phyloP scores from a whole-genome alignment of 805 yeast genomes.

The Zygosaccharomyces bisporus region DNA sequence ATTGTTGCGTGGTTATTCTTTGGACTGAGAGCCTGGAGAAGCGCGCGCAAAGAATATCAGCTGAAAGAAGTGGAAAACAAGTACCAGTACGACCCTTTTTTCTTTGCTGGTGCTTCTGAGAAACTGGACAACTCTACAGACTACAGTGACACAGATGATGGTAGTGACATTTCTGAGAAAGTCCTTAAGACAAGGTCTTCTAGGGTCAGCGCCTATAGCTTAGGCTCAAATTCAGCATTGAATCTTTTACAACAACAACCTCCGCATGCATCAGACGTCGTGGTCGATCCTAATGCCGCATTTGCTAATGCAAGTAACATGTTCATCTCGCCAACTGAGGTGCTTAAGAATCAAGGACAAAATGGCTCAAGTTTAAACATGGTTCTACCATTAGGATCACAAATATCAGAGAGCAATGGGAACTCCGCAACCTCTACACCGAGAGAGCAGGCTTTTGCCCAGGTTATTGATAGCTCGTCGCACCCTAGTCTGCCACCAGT shows the following conservation, averaged over 20 bases:
- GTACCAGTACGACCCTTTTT: constrained; percentile 23
- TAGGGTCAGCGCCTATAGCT: constrained; percentile 31
- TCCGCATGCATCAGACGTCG: constrained; percentile 4
- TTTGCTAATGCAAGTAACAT: constrained; percentile 39
- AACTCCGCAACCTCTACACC: constrained; percentile 16
- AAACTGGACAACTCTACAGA: constrained; percentile 24
- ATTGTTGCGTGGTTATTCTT: constrained; percentile 25
- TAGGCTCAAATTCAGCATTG: constrained; percentile 33
- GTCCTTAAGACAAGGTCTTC: constrained; percentile 22
- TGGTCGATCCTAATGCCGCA: constrained; percentile 5
- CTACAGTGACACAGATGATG: constrained; percentile 21
- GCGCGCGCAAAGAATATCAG: constrained; percentile 31
- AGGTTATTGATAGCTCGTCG: constrained; percentile 8
- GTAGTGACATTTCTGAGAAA: constrained; percentile 27
- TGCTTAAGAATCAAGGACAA: constrained; percentile 29
- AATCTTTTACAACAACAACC: constrained; percentile 25
- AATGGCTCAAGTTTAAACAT: constrained; percentile 10
- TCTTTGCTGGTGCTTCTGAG: constrained; percentile 10
- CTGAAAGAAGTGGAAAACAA: constrained; percentile 17
- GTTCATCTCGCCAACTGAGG: constrained; percentile 51
- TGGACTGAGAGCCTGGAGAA: constrained; percentile 26
- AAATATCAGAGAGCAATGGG: constrained; percentile 7
- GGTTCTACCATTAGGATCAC: constrained; percentile 3
- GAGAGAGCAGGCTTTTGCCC: constrained; percentile 11
- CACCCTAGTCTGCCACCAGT: constrained; percentile 1